Evolutionary conservation across 2,329 filamentous ascomycete genomes (phyloP).

Genomic region (Alternaria brassicae): DNA sequence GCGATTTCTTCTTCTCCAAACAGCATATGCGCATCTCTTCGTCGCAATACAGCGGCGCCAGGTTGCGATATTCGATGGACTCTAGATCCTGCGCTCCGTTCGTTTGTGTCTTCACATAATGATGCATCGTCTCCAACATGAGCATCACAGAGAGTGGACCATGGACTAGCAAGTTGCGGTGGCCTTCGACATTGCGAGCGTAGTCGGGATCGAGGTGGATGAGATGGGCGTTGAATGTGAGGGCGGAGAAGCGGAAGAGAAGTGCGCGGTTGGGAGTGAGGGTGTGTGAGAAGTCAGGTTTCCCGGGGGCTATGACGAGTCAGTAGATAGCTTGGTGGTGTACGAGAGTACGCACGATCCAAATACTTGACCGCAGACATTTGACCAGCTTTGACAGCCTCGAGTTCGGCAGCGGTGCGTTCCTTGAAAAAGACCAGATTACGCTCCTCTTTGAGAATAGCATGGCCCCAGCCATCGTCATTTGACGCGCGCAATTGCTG

Average conservation of each 20-base stretch:
- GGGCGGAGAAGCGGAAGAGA: slow-evolving; percentile 86
- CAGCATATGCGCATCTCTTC: slow-evolving; percentile 76
- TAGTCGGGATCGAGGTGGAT: slow-evolving; percentile 85
- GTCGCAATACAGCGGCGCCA: slow-evolving; percentile 79
- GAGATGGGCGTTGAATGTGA: slow-evolving; percentile 86
- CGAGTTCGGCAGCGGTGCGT: slow-evolving; percentile 51
- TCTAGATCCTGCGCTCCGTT: slow-evolving; percentile 52
- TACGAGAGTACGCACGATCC: slow-evolving; percentile 34
- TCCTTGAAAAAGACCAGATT: slow-evolving; percentile 70
- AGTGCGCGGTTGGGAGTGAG: slow-evolving; percentile 73
- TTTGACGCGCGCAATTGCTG: slow-evolving; percentile 3
- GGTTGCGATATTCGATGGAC: slow-evolving; percentile 77
- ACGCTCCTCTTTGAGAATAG: slow-evolving; percentile 63
- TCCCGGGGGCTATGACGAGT: slow-evolving; percentile 53
- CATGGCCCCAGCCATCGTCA: slow-evolving; percentile 35
- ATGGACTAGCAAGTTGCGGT: slow-evolving; percentile 80
- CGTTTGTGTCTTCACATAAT: slow-evolving; percentile 7
- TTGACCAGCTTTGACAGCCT: slow-evolving; percentile 36
- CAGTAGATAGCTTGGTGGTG: slow-evolving; percentile 6
- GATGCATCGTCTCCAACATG: slow-evolving; percentile 71
- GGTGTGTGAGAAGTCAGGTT: slow-evolving; percentile 63
- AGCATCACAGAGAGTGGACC: slow-evolving; percentile 82
- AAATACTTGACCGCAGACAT: slow-evolving; percentile 48
- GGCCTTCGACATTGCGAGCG: slow-evolving; percentile 73
- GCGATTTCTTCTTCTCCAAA: slow-evolving; percentile 52